Percentiles rank a stretch among this genome's conserved stretches.
Conservation (phyloP, 192 early-diverging fungal species). For the Backusella tarrabulga region DNA sequence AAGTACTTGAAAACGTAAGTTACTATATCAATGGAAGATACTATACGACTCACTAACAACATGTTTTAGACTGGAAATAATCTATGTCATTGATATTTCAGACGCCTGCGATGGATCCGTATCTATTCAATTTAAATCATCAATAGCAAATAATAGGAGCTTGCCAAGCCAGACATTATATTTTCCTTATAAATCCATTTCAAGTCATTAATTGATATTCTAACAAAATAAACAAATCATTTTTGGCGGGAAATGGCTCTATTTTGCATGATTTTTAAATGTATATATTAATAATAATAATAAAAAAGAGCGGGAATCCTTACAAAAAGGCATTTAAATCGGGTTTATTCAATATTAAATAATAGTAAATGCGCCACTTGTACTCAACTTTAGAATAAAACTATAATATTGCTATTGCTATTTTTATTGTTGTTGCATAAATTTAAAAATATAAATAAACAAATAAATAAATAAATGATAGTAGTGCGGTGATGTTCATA, state of each 20-base stretch:
- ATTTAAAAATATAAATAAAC: not conserved
- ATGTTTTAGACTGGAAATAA: too few relatives aligned
- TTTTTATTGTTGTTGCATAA: not conserved
- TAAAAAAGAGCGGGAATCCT: not conserved
- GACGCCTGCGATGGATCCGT: too few relatives aligned
- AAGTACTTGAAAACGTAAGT: too few relatives aligned
- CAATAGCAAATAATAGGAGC: too few relatives aligned
- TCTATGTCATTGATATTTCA: too few relatives aligned
- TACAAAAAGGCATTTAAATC: not conserved
- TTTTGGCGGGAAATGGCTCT: not conserved
- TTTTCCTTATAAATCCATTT: too few relatives aligned
- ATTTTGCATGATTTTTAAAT: slow-evolving; percentile 1
- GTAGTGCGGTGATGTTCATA: not conserved
- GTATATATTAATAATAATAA: not conserved
- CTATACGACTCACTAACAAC: too few relatives aligned
- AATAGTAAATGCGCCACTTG: not conserved
- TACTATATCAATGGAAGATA: too few relatives aligned
- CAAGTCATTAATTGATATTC: too few relatives aligned
- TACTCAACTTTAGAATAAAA: not conserved
- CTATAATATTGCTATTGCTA: not conserved
- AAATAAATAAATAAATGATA: too few relatives aligned
- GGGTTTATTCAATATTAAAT: not conserved
- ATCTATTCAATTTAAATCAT: too few relatives aligned
- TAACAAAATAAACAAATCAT: not conserved
- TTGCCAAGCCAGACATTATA: too few relatives aligned